Conservation (phyloP, 2,329 filamentous ascomycete species). For the Trichoderma polysporum region DNA sequence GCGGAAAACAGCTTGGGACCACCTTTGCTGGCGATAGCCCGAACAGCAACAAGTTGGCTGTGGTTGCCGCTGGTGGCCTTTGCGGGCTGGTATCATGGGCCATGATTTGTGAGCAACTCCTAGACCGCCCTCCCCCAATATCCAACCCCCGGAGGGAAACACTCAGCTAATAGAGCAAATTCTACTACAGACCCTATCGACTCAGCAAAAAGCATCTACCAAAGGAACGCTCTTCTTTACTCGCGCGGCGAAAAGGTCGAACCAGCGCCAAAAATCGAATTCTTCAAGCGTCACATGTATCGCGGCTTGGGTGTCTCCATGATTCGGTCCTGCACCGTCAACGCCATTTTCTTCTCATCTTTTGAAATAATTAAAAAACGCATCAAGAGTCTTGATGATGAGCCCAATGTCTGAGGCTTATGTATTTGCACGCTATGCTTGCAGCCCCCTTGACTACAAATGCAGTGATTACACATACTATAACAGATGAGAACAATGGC, state of each 20-base stretch:
- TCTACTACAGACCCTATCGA: slow-evolving; percentile 63
- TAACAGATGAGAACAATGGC: not conserved
- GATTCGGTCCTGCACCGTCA: slow-evolving; percentile 77
- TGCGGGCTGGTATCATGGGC: slow-evolving; percentile 86
- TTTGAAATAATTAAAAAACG: slow-evolving; percentile 81
- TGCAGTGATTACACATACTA: not conserved
- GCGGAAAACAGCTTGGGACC: slow-evolving; percentile 76
- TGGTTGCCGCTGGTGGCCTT: slow-evolving; percentile 74
- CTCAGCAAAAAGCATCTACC: slow-evolving; percentile 82
- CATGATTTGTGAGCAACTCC: slow-evolving; percentile 59
- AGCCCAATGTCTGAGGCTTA: slow-evolving; percentile 19
- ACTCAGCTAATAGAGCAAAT: not conserved
- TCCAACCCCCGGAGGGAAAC: no score
- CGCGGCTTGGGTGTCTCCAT: slow-evolving; percentile 81
- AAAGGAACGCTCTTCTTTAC: slow-evolving; percentile 74
- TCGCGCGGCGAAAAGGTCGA: slow-evolving; percentile 63
- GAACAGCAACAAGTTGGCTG: slow-evolving; percentile 75
- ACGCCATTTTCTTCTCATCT: slow-evolving; percentile 86
- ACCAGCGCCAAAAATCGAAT: slow-evolving; percentile 70
- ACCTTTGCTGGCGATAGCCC: slow-evolving; percentile 69
- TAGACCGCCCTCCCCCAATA: no score
- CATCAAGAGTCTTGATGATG: slow-evolving; percentile 55
- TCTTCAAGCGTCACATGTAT: slow-evolving; percentile 77
- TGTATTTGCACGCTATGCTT: not conserved
- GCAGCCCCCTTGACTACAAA: not conserved